Evolutionary conservation across 768 basidiomycete species (phyloP), one percentile per base, ranked within the genome.

Genomic region (Obba rivulosa): DNA sequence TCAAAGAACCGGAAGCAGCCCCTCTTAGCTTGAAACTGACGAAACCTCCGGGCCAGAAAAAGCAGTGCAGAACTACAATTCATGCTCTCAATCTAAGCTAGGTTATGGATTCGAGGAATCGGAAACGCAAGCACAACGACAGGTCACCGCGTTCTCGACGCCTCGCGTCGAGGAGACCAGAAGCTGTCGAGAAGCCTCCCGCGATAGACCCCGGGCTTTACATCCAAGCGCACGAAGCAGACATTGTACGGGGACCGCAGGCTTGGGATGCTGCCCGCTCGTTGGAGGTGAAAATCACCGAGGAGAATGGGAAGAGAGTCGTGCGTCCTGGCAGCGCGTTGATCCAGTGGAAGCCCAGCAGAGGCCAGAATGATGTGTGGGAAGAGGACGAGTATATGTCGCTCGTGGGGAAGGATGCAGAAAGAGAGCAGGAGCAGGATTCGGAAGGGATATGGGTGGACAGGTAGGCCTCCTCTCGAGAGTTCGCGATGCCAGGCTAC

Each of bases 151-250:
- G 21, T 8, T 24, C 21, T 17, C n/a, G 10, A 8, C 8, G 9
- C 24, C 7, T n/a, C 24, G 11, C 35, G 13, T 14, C 22, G 11
- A 9, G 44, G 34, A 11, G 25, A 24, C 2, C 45, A 17, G 21
- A 14, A 37, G n/a, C 24, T 24, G 37, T 10, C 2, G 11, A 17
- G 9, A 9, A 23, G 2, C 31, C 17, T 11, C 45, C 4, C 20
- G 8, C 46, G 8, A 54, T 56, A 14, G 61, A 66, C 36, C 51
- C 54, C 5, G 43, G 54, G 23, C 56, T 68, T 14, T 63, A 57
- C 48, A 62, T 91, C 28, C 80, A 83, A 55, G 91, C 87, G 0
- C 76, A 90, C 60, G 91, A 93, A 65, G 86, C 87, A 4, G 81
- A 86, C 42, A 66, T 93, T 18, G 62, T 83, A 3, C 76, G 76